Base-by-base conservation (phyloP, 208 protist genomes). In the Wallacemonas sp. region DNA sequence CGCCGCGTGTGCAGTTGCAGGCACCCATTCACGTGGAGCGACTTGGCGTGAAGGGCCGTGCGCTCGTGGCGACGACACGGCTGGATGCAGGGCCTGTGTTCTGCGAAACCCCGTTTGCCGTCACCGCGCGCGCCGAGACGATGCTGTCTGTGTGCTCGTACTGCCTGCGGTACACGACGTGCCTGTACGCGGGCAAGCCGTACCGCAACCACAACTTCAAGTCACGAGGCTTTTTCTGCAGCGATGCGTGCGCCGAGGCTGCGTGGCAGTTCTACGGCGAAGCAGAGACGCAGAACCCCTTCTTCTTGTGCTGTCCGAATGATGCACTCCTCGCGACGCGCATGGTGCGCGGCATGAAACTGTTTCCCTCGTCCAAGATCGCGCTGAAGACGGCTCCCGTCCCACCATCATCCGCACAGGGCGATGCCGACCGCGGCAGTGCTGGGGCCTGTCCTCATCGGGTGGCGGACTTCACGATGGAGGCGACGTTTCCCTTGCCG, bases 141-240 rank as follows among this genome's bases (percentile, higher is more conserved):
- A 71, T 92, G 68, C 67, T 92, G 27, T 78, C 78, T 1, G 76
- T 77, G 22, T 96, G 91, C 75, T 82, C 78, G 46, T 92, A 86
- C 60, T 94, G 88, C 61, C 73, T 96, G 52, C 81, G 87, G 54
- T 74, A 78, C 57, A 91, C 81, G 46, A 76, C 73, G 22, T 74
- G 68, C 46, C 72, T 96, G 12, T 93, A 91, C 69, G 81, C 77
- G 19, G 78, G 81, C 34, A 75, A 85, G 17, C 60, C 75, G 26
- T 93, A 80, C 61, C 87, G 85, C 30, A 32, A 39, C 39, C 64
- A 68, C 33, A 66, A 63, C 29, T 78, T 77, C 54, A 80, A 85
- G 53, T 79, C 78, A 26, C 81, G 91, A n/a, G 91, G 91, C 26
- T 78, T 96, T 29, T 96, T 94, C 69, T 96, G 88, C 80, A 85